phyloP scores from a whole-genome alignment of 2,329 filamentous ascomycete genomes.

The Penicillium sp. region DNA sequence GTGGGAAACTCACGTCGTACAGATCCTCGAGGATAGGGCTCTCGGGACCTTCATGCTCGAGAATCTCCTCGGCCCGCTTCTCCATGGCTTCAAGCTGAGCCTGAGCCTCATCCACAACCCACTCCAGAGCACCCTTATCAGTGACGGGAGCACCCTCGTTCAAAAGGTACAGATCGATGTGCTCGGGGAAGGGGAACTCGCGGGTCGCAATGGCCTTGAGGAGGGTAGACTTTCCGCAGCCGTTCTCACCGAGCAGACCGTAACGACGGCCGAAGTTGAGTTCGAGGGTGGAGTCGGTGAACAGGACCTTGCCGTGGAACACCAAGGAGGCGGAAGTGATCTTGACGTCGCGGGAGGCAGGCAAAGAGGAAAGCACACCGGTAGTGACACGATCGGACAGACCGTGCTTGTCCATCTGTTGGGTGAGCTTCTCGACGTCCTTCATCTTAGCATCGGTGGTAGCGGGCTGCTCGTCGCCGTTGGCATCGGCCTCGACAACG shows the following conservation, averaged over 20 bases:
- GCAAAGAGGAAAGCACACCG: conserved; percentile 85
- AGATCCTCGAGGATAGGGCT: conserved; percentile 87
- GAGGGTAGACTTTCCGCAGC: conserved; percentile 97
- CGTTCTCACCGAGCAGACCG: conserved; percentile 96
- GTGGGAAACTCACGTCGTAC: conserved; percentile 72
- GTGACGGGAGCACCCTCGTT: conserved; percentile 93
- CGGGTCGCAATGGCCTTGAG: conserved; percentile 91
- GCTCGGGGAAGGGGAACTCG: conserved; percentile 93
- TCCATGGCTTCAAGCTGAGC: conserved; percentile 90
- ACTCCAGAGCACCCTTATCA: conserved; percentile 89
- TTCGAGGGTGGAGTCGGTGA: conserved; percentile 91
- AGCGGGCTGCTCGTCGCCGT: conserved; percentile 63
- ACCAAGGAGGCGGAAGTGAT: conserved; percentile 91
- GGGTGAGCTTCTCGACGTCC: conserved; percentile 80
- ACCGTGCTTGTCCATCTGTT: conserved; percentile 95
- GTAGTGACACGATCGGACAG: conserved; percentile 98
- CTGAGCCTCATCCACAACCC: conserved; percentile 95
- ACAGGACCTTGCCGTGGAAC: conserved; percentile 95
- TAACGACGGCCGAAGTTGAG: conserved; percentile 91
- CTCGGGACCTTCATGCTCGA: conserved; percentile 91
- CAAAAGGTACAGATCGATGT: conserved; percentile 96
- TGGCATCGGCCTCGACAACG: conserved; percentile 65
- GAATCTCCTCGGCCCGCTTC: conserved; percentile 80
- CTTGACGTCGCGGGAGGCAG: conserved; percentile 90
- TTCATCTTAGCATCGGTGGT: conserved; percentile 73